Base-by-base conservation (phyloP, 2,329 filamentous ascomycete genomes). In the Scedosporium boydii region DNA sequence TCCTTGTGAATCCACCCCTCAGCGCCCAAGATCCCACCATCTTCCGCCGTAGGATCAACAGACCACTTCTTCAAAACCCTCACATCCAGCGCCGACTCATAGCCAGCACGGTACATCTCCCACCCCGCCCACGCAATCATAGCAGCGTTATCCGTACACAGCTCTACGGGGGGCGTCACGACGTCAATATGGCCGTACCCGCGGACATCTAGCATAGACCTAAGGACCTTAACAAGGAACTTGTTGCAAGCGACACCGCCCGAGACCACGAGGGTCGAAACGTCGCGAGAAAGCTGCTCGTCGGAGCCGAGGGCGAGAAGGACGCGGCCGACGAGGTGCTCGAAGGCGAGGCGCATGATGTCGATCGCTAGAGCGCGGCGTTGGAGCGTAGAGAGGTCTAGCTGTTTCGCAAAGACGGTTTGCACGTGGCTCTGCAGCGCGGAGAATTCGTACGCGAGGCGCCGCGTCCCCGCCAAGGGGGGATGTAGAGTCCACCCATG, bases 121-220 rank as follows among this genome's bases (percentile, higher is more conserved):
- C 93, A 82, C 0, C 89, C 95, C 1, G 93, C 81, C 93, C 95
- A 98, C 1, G 89, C 93, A 71, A 98, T 93, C 95, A 99, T 99
- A 58, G 92, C 91, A 12, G 95, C 95, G 74, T 99, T 98, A 70
- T 99, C 95, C 0, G 91, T 97, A 71, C 95, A 98, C 61, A 93
- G 80, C 51, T 80, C 78, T 9, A 84, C 74, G 2, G 92, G 92
- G n/a, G 95, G 93, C 62, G 88, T 89, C 34, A 87, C 75, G 6
- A 97, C 73, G 10, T 80, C 68, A 29, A 96, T 72, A 66, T 84
- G 68, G 0, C 71, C 70, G 69, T 85, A 87, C 0, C 90, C 90
- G 53, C 88, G 82, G n/a, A 79, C 82, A 66, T 87, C 82, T 51
- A 97, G 72, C 55, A 79, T 77, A 6, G 71, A 64, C 41, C 78